Base-by-base conservation (phyloP, 768 basidiomycete genomes). In the Pleurotus cornucopiae region DNA sequence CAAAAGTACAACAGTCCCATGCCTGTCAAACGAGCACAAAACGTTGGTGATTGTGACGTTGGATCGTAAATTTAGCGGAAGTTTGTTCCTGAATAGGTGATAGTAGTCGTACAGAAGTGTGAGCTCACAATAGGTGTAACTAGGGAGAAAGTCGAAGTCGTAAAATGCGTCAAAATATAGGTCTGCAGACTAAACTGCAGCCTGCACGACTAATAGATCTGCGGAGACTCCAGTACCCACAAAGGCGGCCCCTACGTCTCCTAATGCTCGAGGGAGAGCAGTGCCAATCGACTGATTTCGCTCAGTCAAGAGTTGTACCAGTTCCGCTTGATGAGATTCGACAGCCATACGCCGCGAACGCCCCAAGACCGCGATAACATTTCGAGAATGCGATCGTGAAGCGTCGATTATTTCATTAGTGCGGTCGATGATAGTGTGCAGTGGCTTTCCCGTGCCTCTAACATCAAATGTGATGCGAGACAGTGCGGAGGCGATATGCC, bases 221-320 rank as follows among this genome's bases (percentile, higher is more conserved):
- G 77, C 78, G 41, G 71, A 66, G 9, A 73, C 68, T 51, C 76
- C 82, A 21, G 75, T 73, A 2, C 80, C 78, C 1, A 90, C 82
- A 55, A 92, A 65, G 13, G 83, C 86, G 6, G 86, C 83, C 23
- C 85, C 88, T 1, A 88, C 82, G 65, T 91, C 87, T 0, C 92
- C 92, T 1, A 92, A 65, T 0, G 89, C 89, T 73, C 86, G 87
- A 6, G 83, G 68, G 23, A 90, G 73, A 54, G 86, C 83, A 3
- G 80, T 74, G 20, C 79, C 77, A 41, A 85, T 66, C 51, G 74
- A 60, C 0, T 73, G 62, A 14, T 72, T 73, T 14, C 67, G 64
- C 62, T 77, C 77, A 6, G 68, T 57, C 3, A 77, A 66, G 23
- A 89, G 64, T 56, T 71, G 61, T 38, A 70, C 72, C 60, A 94